phyloP scores from a whole-genome alignment of 108 stramenopile genomes.

The Pseudonitzschia delicatissima region DNA sequence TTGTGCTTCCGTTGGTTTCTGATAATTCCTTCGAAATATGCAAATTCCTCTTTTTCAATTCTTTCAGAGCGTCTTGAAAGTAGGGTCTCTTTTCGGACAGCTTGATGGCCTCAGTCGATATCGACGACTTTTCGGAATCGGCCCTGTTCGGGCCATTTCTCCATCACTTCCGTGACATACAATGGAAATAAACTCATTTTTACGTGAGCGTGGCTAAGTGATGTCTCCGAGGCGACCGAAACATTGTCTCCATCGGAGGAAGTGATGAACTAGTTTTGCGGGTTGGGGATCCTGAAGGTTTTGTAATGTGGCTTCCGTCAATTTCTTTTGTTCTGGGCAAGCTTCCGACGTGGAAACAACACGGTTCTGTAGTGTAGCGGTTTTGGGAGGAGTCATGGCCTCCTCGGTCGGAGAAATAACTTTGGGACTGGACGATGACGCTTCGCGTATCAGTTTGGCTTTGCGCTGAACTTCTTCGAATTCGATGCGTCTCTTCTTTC shows the following conservation, averaged over 20 bases:
- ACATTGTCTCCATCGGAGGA: slow-evolving; percentile 13
- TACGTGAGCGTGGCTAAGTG: slow-evolving; percentile 46
- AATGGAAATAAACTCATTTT: slow-evolving; percentile 77
- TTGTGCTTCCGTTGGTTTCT: background rate
- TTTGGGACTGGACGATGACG: background rate
- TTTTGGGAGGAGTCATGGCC: background rate
- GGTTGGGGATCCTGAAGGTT: background rate
- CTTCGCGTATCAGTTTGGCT: slow-evolving; percentile 9
- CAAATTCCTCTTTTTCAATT: slow-evolving; percentile 62
- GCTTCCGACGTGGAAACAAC: background rate
- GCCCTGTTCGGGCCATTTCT: slow-evolving; percentile 84
- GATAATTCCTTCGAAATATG: slow-evolving; percentile 24
- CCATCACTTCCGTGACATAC: slow-evolving; percentile 75
- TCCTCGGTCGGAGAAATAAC: background rate
- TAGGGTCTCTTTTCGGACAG: slow-evolving; percentile 64
- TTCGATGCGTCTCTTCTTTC: slow-evolving; percentile 59
- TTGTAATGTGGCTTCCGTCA: background rate
- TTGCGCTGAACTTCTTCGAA: slow-evolving; percentile 31
- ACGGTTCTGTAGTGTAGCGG: background rate
- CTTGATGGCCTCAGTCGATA: slow-evolving; percentile 76
- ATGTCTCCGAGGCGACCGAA: slow-evolving; percentile 43
- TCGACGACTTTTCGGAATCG: slow-evolving; percentile 69
- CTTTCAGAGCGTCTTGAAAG: slow-evolving; percentile 52
- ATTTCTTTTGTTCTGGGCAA: background rate
- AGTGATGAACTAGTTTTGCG: no score